Base-by-base conservation (phyloP, 306 rosid genomes). In the Vigna radiata region DNA sequence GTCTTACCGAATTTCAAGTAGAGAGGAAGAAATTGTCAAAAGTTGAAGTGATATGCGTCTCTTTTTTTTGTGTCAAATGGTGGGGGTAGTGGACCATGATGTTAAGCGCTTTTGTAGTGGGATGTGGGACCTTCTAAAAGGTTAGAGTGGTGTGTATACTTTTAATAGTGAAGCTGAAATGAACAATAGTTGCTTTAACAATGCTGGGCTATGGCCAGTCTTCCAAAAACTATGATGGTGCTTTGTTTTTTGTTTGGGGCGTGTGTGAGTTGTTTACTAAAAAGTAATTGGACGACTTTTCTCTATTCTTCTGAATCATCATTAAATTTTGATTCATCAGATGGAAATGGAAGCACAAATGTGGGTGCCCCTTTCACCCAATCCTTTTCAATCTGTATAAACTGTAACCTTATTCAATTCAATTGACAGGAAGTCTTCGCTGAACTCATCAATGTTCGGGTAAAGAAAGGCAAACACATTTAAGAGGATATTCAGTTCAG, bases 71-170 rank as follows among this genome's bases (percentile, higher is more conserved):
- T 72, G 79, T 81, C 84, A 79, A 82, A 82, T 86, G 91, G 77
- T 83, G 87, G 90, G 77, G 89, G 53, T 86, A 77, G 97, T 90
- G 98, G 98, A 86, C 82, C 82, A 89, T 91, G 98, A 94, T 89
- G 90, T 78, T 25, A 86, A 83, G 89, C 90, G 72, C 93, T 82
- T 88, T 88, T 27, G 64, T 87, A 88, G 97, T 95, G 98, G 97
- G 88, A 15, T 77, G 92, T 90, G 98, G 98, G 98, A 83, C 98
- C 93, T 86, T 76, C 46, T 54, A 72, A 85, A 90, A 72, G 81
- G 81, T 68, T 84, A 81, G 88, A 68, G 67, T 75, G 84, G 90
- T 85, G 83, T 84, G 82, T 83, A 71, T 83, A 59, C 78, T 80
- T 36, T 70, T 59, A 75, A 15, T 82, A 73, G 82, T 70, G 72